Base-by-base conservation (phyloP, 2,329 filamentous ascomycete species). In the Volutella citrinella region DNA sequence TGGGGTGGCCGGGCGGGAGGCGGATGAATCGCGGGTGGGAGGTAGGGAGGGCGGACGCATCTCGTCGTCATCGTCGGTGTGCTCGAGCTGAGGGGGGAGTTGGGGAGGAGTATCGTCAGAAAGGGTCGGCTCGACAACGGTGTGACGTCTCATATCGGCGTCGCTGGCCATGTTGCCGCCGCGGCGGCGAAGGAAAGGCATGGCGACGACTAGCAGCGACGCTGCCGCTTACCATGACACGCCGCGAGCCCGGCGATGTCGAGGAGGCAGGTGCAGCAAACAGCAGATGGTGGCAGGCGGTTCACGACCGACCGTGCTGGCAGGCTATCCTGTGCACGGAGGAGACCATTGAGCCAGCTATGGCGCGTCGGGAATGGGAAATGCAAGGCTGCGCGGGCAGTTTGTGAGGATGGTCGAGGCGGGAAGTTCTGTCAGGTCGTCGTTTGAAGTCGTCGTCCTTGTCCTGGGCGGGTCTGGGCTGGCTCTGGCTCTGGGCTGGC, bases 151-250 rank as follows among this genome's bases (percentile, higher is more conserved):
- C 64, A 75, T 76, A 46, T 79, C 74, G 43, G 66, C 68, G 56
- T 80, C 75, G 67, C 71, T 77, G 63, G 69, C 73, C 67, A 70
- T 65, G n/a, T n/a, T n/a, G 52, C 72, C 74, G 64, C 73, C 75
- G 58, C 74, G 74, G 60, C 75, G 75, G 64, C 76, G 76, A 63
- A 79, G 65, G 50, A 80, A 76, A 53, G 76, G 74, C 76, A 80
- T 80, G 52, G 46, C 62, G 56, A 55, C 57, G 53, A 54, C 50
- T n/a, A n/a, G n/a, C n/a, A n/a, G n/a, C n/a, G n/a, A n/a, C n/a
- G n/a, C n/a, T n/a, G n/a, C n/a, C n/a, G n/a, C n/a, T 55, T 57
- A 43, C 63, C 64, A 67, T 68, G 56, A 45, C 61, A 58, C 49
- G 49, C 48, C 38, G 52, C 48, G 49, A 49, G 46, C 43, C 51